Percentiles rank a stretch among this genome's conserved stretches.
Conservation (phyloP, 768 basidiomycete species). For the Boletus rufocinnamomeus region DNA sequence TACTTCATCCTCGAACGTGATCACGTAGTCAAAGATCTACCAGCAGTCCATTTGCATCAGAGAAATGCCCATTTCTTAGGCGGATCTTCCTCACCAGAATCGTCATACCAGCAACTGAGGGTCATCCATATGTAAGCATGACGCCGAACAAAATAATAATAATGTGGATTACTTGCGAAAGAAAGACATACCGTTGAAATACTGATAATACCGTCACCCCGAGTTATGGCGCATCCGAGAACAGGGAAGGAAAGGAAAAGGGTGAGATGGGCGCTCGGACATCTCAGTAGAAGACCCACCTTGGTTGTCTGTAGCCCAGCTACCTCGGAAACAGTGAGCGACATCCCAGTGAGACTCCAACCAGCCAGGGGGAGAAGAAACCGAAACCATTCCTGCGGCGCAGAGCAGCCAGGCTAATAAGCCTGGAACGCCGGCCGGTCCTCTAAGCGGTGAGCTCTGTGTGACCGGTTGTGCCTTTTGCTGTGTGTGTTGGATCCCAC, state of each 20-base stretch:
- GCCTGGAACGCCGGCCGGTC: no score
- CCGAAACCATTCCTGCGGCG: not conserved
- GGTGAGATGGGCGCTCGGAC: not conserved
- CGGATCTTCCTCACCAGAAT: constrained; percentile 14
- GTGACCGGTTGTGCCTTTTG: no score
- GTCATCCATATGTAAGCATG: not conserved
- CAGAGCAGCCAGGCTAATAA: not conserved
- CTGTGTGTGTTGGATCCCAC: not conserved
- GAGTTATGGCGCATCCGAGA: not conserved
- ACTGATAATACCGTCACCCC: constrained; percentile 1
- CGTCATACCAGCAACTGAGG: constrained; percentile 18
- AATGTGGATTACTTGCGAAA: not conserved
- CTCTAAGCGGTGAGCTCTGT: not conserved
- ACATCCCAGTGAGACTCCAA: not conserved
- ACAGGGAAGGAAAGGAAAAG: not conserved
- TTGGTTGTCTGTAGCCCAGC: constrained; percentile 19
- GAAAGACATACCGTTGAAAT: constrained; percentile 14
- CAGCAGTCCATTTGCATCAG: not conserved
- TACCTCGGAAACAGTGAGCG: not conserved
- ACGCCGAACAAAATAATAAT: not conserved
- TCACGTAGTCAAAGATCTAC: constrained; percentile 15
- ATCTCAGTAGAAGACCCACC: constrained; percentile 1
- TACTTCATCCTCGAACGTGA: constrained; percentile 14
- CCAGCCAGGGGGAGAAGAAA: not conserved
- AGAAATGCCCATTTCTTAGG: not conserved